Conservation (phyloP, 768 basidiomycete genomes). For the Leucosporidium yakuticum region DNA sequence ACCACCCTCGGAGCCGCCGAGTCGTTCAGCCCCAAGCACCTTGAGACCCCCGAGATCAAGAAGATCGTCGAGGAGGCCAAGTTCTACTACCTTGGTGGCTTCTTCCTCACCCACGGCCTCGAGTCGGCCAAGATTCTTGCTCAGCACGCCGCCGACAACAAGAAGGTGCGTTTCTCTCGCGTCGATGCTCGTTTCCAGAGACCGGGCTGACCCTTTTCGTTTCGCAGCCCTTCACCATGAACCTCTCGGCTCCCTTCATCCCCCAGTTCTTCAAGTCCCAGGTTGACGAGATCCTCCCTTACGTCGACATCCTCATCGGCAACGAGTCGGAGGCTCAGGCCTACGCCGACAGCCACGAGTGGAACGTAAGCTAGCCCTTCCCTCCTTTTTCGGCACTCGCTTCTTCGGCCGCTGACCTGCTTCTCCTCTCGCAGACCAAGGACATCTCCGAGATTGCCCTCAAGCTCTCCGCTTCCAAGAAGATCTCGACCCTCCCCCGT, state of each 20-base stretch:
- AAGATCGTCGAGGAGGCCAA: constrained; percentile 72
- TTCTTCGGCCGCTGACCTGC: neutral
- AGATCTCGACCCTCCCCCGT: constrained; percentile 53
- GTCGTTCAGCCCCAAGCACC: constrained; percentile 74
- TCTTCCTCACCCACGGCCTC: constrained; percentile 90
- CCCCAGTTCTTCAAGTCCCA: constrained; percentile 82
- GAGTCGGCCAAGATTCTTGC: constrained; percentile 65
- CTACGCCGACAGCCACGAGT: constrained; percentile 69
- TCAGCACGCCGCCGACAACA: constrained; percentile 64
- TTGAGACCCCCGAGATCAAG: constrained; percentile 67
- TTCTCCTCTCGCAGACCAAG: constrained; percentile 47
- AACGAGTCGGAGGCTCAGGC: constrained; percentile 91
- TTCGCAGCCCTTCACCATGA: constrained; percentile 72
- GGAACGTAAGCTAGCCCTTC: constrained; percentile 46
- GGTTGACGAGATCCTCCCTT: constrained; percentile 71
- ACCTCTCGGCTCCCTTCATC: constrained; percentile 97
- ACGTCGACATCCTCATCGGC: constrained; percentile 86
- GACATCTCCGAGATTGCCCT: constrained; percentile 65
- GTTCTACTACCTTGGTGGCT: constrained; percentile 90
- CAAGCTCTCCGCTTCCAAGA: constrained; percentile 59
- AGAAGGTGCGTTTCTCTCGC: constrained; percentile 55
- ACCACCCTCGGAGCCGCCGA: constrained; percentile 87
- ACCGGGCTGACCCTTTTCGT: neutral
- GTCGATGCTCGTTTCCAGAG: neutral
- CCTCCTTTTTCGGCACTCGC: neutral